A percentile compares a stretch with the other conserved stretches of the same genome.
These are phyloP conservation scores for Beauveria scarabaeidicola DNA, from an alignment of 2,329 filamentous ascomycete species.

Conservation along the genomic window DNA sequence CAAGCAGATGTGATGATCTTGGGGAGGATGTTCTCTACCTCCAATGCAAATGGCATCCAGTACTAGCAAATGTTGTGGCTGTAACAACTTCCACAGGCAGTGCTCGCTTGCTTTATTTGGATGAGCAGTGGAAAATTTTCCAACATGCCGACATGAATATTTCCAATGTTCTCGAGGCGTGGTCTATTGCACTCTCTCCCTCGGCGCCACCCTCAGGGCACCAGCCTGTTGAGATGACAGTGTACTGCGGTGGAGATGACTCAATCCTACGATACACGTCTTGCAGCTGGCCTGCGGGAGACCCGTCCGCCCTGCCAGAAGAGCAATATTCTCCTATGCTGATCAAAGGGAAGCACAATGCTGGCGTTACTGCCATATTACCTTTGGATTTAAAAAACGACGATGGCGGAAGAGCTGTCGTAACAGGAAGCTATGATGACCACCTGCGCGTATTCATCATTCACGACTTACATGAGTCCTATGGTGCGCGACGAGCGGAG, in stretches of 20 bases:
- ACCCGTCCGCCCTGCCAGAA: slow-evolving; percentile 11
- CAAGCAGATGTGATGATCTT: slow-evolving; percentile 39
- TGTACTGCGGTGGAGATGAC: slow-evolving; percentile 72
- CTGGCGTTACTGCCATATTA: slow-evolving; percentile 81
- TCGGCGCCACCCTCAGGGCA: slow-evolving; percentile 13
- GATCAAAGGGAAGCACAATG: slow-evolving; percentile 52
- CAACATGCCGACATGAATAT: slow-evolving; percentile 31
- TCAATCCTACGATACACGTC: slow-evolving; percentile 45
- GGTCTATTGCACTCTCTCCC: slow-evolving; percentile 58
- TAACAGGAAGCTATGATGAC: slow-evolving; percentile 93
- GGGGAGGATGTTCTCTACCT: slow-evolving; percentile 56
- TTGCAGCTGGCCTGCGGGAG: slow-evolving; percentile 19
- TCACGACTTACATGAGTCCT: slow-evolving; percentile 30
- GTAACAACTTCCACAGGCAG: slow-evolving; percentile 63
- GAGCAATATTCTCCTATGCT: slow-evolving; percentile 20
- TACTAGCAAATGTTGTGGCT: slow-evolving; percentile 45
- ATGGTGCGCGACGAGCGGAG: slow-evolving; percentile 33
- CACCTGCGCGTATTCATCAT: slow-evolving; percentile 59
- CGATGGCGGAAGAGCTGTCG: slow-evolving; percentile 46
- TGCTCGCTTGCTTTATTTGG: slow-evolving; percentile 47
- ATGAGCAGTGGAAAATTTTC: slow-evolving; percentile 31
- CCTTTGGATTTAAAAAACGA: slow-evolving; percentile 44
- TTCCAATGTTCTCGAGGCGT: slow-evolving; percentile 57
- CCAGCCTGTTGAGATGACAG: slow-evolving; percentile 24
- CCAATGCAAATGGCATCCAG: slow-evolving; percentile 66